Evolutionary conservation across 164 flowering plant species (phyloP).

Genomic region (Sedum album): DNA sequence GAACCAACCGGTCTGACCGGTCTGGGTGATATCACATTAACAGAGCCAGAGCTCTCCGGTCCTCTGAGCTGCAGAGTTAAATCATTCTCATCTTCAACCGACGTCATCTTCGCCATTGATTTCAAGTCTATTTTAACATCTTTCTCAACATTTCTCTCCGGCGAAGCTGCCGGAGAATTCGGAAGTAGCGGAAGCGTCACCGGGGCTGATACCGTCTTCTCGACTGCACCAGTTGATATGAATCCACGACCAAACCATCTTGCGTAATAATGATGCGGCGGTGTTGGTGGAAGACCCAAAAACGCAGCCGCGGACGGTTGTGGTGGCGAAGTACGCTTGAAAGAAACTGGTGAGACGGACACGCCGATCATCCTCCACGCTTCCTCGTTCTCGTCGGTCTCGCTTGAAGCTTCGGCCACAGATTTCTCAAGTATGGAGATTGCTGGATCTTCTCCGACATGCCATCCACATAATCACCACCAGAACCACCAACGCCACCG

Average conservation of each 20-base stretch:
- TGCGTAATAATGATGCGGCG: neutral
- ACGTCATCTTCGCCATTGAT: constrained; percentile 17
- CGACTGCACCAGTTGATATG: neutral
- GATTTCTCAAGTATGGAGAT: constrained; percentile 35
- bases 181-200: constrained; percentile 52
- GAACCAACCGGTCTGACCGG: constrained; percentile 76
- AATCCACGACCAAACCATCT: neutral
- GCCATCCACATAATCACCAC: constrained; percentile 16
- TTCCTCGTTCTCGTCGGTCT: constrained; percentile 55
- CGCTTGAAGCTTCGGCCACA: constrained; percentile 49
- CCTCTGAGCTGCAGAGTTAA: constrained; percentile 16
- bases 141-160: neutral
- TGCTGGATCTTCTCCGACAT: constrained; percentile 23
- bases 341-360: constrained; percentile 23
- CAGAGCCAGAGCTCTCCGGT: constrained; percentile 14
- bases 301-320: constrained; percentile 8
- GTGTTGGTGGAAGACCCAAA: neutral
- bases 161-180: constrained; percentile 11
- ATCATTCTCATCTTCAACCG: constrained; percentile 26
- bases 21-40: constrained; percentile 45
- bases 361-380: constrained; percentile 19
- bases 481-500: neutral
- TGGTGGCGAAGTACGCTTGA: constrained; percentile 29
- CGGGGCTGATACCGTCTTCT: neutral
- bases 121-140: constrained; percentile 30